Percentiles rank a stretch among this genome's conserved stretches.
Evolutionary conservation across 148 eudicot genomes (phyloP).

Genomic region (Mesembryanthemum crystallinum): DNA sequence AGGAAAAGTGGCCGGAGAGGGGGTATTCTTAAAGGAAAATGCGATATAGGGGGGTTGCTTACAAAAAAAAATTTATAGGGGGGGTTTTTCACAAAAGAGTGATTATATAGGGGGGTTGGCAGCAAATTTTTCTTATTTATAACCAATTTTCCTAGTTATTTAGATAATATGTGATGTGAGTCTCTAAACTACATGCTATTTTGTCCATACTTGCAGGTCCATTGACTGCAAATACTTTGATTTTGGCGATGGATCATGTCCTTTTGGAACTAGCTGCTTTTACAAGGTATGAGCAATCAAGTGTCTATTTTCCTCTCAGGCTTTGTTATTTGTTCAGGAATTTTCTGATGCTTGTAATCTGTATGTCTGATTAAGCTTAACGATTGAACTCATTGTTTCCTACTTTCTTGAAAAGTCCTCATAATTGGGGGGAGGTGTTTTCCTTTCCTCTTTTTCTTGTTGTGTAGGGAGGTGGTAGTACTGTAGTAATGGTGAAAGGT

Average conservation of each 20-base stretch:
- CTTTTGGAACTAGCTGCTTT: conserved; percentile 93
- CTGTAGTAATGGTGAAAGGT: too few species aligned
- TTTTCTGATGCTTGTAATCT: not conserved
- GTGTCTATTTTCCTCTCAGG: too few species aligned
- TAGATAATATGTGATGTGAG: not conserved
- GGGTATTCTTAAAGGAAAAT: too few species aligned
- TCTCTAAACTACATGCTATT: not conserved
- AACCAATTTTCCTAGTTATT: not conserved
- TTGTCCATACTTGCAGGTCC: conserved; percentile 55
- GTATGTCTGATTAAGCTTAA: not conserved
- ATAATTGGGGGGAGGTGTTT: not conserved
- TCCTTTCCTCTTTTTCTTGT: not conserved
- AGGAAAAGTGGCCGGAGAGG: too few species aligned
- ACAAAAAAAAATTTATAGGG: too few species aligned
- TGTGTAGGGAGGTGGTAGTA: too few species aligned
- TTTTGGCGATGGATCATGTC: conserved; percentile 89
- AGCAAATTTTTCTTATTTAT: too few species aligned
- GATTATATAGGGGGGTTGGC: too few species aligned
- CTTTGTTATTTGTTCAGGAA: not conserved
- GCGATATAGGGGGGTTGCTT: too few species aligned
- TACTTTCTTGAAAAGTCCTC: not conserved
- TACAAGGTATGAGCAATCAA: conserved; percentile 58
- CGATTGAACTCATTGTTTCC: not conserved
- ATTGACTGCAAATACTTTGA: conserved; percentile 97
- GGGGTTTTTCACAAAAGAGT: too few species aligned